Conservation (phyloP, 2,329 filamentous ascomycete genomes). For the Sporothrix curviconia region DNA sequence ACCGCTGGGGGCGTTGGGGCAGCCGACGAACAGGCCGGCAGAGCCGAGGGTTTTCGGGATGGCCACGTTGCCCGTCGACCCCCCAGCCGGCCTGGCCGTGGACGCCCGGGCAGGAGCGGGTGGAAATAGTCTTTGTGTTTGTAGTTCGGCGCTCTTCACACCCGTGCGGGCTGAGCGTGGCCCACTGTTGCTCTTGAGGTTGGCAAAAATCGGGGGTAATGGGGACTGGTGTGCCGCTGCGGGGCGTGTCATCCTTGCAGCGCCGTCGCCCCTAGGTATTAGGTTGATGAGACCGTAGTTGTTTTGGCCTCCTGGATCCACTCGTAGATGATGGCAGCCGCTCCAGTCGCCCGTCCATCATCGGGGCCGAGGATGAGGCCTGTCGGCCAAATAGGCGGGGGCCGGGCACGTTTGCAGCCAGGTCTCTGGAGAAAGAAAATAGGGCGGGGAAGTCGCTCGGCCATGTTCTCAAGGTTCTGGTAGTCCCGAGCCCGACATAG, state of each 20-base stretch:
- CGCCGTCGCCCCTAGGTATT: conserved; percentile 58
- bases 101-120: conserved; percentile 64
- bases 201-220: conserved; percentile 69
- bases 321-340: conserved; percentile 78
- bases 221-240: conserved; percentile 67
- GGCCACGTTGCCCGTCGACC: conserved; percentile 60
- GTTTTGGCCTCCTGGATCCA: conserved; percentile 83
- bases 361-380: conserved; percentile 63
- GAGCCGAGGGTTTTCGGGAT: too few relatives aligned
- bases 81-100: conserved; percentile 65
- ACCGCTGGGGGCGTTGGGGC: too few relatives aligned
- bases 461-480: conserved; percentile 57
- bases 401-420: conserved; percentile 63
- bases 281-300: conserved; percentile 75
- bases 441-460: conserved; percentile 69
- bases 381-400: conserved; percentile 66
- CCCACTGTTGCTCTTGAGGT: conserved; percentile 73
- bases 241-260: conserved; percentile 58
- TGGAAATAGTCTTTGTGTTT: conserved; percentile 51
- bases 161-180: conserved; percentile 63
- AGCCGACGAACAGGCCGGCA: too few relatives aligned
- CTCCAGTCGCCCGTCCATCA: conserved; percentile 67
- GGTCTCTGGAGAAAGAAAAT: conserved; percentile 87
- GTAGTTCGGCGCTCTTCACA: conserved; percentile 60
- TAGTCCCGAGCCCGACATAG: conserved; percentile 64